These are phyloP conservation scores for Flaveria sonorensis DNA, from an alignment of 129 eudicot species.

Conservation along the genomic window DNA sequence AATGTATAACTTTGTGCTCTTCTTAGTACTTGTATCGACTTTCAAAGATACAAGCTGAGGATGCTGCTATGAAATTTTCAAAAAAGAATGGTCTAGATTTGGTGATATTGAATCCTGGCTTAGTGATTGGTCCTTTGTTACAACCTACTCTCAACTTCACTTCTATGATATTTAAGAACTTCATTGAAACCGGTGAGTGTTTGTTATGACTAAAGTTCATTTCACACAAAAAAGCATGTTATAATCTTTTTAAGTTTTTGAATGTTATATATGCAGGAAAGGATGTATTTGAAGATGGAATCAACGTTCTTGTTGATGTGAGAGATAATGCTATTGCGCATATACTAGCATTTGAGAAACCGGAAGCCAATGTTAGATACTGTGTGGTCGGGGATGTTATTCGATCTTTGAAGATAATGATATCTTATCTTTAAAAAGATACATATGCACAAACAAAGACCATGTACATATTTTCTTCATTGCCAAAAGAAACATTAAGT, in stretches of 20 bases:
- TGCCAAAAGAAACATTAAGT: too few species aligned
- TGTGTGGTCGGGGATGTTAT: constrained; percentile 20
- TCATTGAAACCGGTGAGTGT: constrained; percentile 34
- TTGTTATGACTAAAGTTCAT: not conserved
- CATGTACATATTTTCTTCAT: too few species aligned
- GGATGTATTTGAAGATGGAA: constrained; percentile 30
- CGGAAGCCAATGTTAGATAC: constrained; percentile 60
- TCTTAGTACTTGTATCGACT: constrained; percentile 50
- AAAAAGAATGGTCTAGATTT: constrained; percentile 48
- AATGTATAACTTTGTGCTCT: not conserved
- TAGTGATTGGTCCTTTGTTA: constrained; percentile 53
- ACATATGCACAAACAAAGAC: too few species aligned
- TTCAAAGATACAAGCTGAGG: constrained; percentile 59
- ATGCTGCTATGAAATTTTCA: constrained; percentile 50
- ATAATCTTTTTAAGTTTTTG: not conserved
- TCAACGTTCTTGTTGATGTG: constrained; percentile 42
- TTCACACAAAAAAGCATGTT: not conserved
- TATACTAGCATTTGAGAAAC: constrained; percentile 53
- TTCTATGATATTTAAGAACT: constrained; percentile 32
- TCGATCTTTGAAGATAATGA: constrained; percentile 20
- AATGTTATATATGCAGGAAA: constrained; percentile 31
- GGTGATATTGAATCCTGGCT: constrained; percentile 51
- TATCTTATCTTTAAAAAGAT: too few species aligned
- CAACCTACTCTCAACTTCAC: constrained; percentile 47
- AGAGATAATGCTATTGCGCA: constrained; percentile 60